A percentile compares a stretch with the other conserved stretches of the same genome.
These are phyloP conservation scores for Endoconidiophora polonica DNA, from an alignment of 2,329 filamentous ascomycete genomes.

Conservation along the genomic window DNA sequence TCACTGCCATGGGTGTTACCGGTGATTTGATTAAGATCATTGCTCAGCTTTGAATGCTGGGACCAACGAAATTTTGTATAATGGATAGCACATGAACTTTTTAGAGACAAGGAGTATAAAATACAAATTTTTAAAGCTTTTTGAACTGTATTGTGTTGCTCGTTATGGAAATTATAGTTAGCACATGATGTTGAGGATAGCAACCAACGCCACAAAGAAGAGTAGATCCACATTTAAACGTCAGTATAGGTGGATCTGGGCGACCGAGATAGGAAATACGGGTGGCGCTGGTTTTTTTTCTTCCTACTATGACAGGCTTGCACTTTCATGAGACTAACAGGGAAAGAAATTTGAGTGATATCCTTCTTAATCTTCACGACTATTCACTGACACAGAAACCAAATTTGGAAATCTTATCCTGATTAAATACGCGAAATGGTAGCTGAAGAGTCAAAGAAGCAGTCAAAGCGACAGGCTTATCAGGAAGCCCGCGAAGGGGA, in stretches of 20 bases:
- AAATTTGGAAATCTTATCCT: background rate
- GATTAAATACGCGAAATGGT: slow-evolving; percentile 16
- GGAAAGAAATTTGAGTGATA: background rate
- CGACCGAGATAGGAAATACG: too few relatives aligned
- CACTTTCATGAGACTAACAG: background rate
- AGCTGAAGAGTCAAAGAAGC: slow-evolving; percentile 30
- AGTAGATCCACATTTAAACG: too few relatives aligned
- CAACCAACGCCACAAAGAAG: too few relatives aligned
- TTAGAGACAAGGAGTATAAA: background rate
- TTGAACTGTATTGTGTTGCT: background rate
- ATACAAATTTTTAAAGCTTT: background rate
- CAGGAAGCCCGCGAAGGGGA: slow-evolving; percentile 25
- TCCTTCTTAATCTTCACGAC: background rate
- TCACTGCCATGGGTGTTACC: slow-evolving; percentile 97
- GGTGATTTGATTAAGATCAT: slow-evolving; percentile 82
- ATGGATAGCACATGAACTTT: background rate
- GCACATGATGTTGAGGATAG: too few relatives aligned
- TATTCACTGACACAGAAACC: too few relatives aligned
- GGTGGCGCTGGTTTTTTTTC: slow-evolving; percentile 5
- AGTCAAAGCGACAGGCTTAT: slow-evolving; percentile 50
- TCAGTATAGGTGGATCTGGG: too few relatives aligned
- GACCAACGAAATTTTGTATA: background rate
- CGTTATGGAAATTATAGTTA: too few relatives aligned
- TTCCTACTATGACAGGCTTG: background rate
- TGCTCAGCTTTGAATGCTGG: slow-evolving; percentile 40